Conservation (phyloP, 108 stramenopile species). For the Craspedostauros australis region DNA sequence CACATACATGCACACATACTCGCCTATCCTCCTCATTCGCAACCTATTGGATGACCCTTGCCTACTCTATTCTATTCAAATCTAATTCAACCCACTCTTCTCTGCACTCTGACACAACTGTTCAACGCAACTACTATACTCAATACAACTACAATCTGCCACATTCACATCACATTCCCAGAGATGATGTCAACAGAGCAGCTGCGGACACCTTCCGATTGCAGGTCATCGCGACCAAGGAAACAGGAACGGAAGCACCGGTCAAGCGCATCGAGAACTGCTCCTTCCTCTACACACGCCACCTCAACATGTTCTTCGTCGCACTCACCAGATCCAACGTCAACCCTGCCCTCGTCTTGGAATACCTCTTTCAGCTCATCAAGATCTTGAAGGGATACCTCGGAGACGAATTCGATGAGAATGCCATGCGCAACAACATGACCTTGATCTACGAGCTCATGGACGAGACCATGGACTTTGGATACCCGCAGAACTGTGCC, state of each 20-base stretch:
- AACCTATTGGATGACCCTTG: no score
- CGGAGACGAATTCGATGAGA: slow-evolving; percentile 96
- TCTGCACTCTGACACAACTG: no score
- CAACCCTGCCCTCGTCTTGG: slow-evolving; percentile 96
- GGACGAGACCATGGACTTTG: slow-evolving; percentile 99
- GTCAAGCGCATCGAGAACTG: slow-evolving; percentile 92
- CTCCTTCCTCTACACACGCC: slow-evolving; percentile 95
- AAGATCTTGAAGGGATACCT: slow-evolving; percentile 95
- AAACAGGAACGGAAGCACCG: slow-evolving; percentile 92
- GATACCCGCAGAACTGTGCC: slow-evolving; percentile 98
- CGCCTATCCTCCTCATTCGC: no score
- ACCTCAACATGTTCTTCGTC: slow-evolving; percentile 96
- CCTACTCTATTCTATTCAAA: no score
- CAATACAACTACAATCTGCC: no score
- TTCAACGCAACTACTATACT: no score
- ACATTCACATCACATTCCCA: no score
- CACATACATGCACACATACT: no score
- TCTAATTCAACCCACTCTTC: no score
- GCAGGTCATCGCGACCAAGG: slow-evolving; percentile 93
- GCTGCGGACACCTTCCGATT: slow-evolving; percentile 86
- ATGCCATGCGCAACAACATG: slow-evolving; percentile 95
- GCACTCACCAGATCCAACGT: slow-evolving; percentile 95
- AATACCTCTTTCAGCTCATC: slow-evolving; percentile 94
- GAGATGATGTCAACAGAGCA: slow-evolving; percentile 83
- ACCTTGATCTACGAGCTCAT: slow-evolving; percentile 98